Base-by-base conservation (phyloP, 257 asterid genomes). In the Sherardia arvensis region DNA sequence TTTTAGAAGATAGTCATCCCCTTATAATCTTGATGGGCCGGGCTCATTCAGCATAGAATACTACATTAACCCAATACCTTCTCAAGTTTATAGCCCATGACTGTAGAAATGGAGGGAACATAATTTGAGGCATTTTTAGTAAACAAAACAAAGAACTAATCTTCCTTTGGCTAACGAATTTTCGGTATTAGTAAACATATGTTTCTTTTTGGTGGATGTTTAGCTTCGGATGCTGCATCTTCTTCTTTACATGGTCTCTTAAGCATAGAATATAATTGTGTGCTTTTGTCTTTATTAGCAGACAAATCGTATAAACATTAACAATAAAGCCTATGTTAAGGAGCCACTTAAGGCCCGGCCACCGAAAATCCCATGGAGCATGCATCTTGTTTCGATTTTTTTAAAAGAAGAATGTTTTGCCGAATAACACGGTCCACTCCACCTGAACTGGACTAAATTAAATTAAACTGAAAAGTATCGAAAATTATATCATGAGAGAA, bases 171-270 rank as follows among this genome's bases (percentile, higher is more conserved):
- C 49, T 61, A 60, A 25, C 4, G 27, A n/a, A 10, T 61, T 33
- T 10, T 68, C 0, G 66, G 32, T 33, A 49, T 22, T 68, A 15
- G 73, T 49, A 61, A 68, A 60, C 67, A 60, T 60, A 33, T 26
- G 7, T 2, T 51, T 25, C 47, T 34, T 60, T 33, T 55, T 15
- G 23, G 23, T n/a, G 21, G 48, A 7, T n/a, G 9, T 43, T 26
- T 43, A 25, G 56, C 25, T 26, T 18, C 17, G 66, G 22, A 61
- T 23, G n/a, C 49, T 45, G 20, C 33, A 25, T 61, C 32, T 23
- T 6, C 23, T 23, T 23, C 48, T 25, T 62, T 15, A 8, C 3
- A 40, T 15, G n/a, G n/a, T 11, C 28, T 9, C 20, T 23, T 14
- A 6, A 0, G 47, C 17, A 38, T 2, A 38, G 17, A 38, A 36